These are phyloP conservation scores for Pilobolus umbonatus DNA, from an alignment of 192 early-diverging fungal genomes.

Conservation along the genomic window DNA sequence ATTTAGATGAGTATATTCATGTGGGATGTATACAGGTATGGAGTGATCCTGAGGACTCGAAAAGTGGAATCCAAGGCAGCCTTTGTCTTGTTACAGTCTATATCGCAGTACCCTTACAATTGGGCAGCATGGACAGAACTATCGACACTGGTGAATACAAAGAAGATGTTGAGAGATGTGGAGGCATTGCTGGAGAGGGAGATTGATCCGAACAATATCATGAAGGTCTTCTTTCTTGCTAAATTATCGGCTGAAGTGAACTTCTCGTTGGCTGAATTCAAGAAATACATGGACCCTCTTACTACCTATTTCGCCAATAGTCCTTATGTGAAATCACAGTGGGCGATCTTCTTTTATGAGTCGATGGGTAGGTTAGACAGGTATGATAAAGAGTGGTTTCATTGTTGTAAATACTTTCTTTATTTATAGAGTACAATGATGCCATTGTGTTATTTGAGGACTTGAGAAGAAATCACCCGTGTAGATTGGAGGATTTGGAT, in stretches of 20 bases:
- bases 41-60: slow-evolving; percentile 41
- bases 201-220: slow-evolving; percentile 21
- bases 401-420: not conserved
- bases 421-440: slow-evolving; percentile 63
- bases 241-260: slow-evolving; percentile 51
- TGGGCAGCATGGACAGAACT: slow-evolving; percentile 93
- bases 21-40: slow-evolving; percentile 43
- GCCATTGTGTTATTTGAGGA: slow-evolving; percentile 65
- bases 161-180: slow-evolving; percentile 19
- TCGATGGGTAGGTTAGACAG: slow-evolving; percentile 24
- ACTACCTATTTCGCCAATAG: slow-evolving; percentile 53
- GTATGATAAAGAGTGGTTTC: not conserved
- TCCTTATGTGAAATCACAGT: slow-evolving; percentile 58
- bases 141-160: slow-evolving; percentile 37
- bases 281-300: slow-evolving; percentile 33
- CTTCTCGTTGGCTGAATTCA: slow-evolving; percentile 31
- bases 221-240: slow-evolving; percentile 46
- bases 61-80: slow-evolving; percentile 42
- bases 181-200: slow-evolving; percentile 11
- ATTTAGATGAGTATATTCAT: too few species aligned
- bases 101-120: slow-evolving; percentile 73
- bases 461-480: slow-evolving; percentile 68
- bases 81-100: slow-evolving; percentile 55
- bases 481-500: slow-evolving; percentile 76
- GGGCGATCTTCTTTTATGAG: slow-evolving; percentile 60